Conservation (phyloP, 73 alveolate genomes). For the Paramecium tetraurelia region DNA sequence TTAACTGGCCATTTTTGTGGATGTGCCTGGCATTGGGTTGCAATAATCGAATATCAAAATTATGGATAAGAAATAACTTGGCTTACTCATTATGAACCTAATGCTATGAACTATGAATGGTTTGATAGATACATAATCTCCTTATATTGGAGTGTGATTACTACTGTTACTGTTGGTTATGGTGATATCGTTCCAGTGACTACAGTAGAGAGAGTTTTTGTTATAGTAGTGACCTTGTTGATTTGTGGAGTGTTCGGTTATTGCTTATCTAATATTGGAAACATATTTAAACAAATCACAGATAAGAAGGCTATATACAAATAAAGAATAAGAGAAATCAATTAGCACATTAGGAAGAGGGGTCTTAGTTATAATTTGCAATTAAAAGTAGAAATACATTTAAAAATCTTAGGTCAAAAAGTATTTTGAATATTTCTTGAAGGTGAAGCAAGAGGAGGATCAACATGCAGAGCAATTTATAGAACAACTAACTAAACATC, state of each 20-base stretch:
- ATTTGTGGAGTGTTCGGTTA: slow-evolving; percentile 63
- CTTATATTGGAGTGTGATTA: slow-evolving; percentile 79
- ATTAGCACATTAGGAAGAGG: slow-evolving; percentile 1
- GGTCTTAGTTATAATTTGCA: slow-evolving; percentile 18
- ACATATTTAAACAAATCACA: slow-evolving; percentile 5
- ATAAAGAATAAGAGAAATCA: background rate
- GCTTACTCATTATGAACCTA: slow-evolving; percentile 2
- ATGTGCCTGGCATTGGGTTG: slow-evolving; percentile 63
- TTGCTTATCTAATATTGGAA: slow-evolving; percentile 54
- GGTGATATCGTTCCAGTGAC: slow-evolving; percentile 85
- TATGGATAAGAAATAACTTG: slow-evolving; percentile 51
- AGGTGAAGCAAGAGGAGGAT: background rate
- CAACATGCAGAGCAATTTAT: background rate
- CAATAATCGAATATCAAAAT: slow-evolving; percentile 18
- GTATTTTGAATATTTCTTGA: slow-evolving; percentile 14
- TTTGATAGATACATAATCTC: slow-evolving; percentile 68
- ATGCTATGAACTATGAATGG: slow-evolving; percentile 57
- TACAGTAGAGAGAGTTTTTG: slow-evolving; percentile 72
- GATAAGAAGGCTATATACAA: background rate
- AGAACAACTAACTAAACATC: background rate
- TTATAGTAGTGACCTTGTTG: slow-evolving; percentile 58
- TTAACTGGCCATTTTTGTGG: slow-evolving; percentile 58
- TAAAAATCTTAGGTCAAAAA: background rate
- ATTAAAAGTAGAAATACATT: background rate
- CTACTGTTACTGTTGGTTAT: slow-evolving; percentile 84